Conservation (phyloP, 1,139 yeast genomes). For the Yamadazyma siamensis region DNA sequence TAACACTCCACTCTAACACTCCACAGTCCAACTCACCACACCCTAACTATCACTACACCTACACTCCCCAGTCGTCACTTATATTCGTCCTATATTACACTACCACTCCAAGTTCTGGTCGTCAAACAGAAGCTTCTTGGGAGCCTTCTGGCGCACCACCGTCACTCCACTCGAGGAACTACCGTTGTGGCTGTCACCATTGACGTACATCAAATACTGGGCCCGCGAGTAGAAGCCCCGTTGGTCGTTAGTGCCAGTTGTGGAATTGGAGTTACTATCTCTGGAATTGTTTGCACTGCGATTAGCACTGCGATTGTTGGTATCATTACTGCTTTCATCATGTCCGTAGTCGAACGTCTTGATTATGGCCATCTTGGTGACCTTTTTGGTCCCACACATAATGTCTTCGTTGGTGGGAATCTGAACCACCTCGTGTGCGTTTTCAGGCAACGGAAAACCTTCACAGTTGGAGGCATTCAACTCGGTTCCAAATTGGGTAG, state of each 20-base stretch:
- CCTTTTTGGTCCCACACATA: constrained; percentile 10
- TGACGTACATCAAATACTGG: constrained; percentile 29
- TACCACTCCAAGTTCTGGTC: too few relatives aligned
- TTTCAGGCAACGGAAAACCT: constrained; percentile 64
- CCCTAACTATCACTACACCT: too few relatives aligned
- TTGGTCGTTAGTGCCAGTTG: background rate
- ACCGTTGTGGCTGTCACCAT: too few relatives aligned
- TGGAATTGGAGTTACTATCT: background rate
- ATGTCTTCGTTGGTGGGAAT: constrained; percentile 52
- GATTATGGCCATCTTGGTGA: constrained; percentile 53
- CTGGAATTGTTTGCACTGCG: too few relatives aligned
- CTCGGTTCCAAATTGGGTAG: constrained; percentile 75
- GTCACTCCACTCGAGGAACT: too few relatives aligned
- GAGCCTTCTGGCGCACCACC: too few relatives aligned
- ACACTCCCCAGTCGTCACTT: too few relatives aligned
- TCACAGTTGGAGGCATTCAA: constrained; percentile 61
- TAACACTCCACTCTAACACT: too few relatives aligned
- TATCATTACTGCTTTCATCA: background rate
- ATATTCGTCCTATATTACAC: too few relatives aligned
- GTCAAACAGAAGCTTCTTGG: too few relatives aligned
- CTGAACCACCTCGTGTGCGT: constrained; percentile 57
- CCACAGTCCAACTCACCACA: too few relatives aligned
- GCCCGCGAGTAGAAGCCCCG: constrained; percentile 31
- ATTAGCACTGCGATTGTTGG: too few relatives aligned
- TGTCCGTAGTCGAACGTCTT: constrained; percentile 35